Evolutionary conservation across 305 asterid genomes (phyloP), one percentile per base, ranked within the genome.

Genomic region (Fraxinus ornus): DNA sequence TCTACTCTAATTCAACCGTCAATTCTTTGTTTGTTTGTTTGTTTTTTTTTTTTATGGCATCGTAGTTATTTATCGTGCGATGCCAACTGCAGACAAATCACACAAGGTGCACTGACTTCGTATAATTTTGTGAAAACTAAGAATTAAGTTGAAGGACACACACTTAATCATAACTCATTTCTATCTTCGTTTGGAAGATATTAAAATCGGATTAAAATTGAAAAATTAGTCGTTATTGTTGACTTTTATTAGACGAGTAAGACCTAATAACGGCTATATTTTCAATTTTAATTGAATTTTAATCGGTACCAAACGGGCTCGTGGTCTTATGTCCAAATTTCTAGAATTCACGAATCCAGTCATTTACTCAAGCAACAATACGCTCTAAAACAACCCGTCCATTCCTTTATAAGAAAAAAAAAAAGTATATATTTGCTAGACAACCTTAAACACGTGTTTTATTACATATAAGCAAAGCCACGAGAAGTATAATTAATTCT

Each of bases 401-500:
- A 47, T 47, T 47, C 19, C 6, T 49, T 49, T 49, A 12, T 12
- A 47, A 15, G 1, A 44, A 2, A 12, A 35, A 37, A 37, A 37
- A 37, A 37, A 36, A 7, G 41, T 37, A 37, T 7, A 37, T 37
- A 37, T 37, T 37, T 15, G 21, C n/a, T 17, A 52, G 60, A 49
- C 21, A 49, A 49, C 21, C 60, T 4, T 15, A 49, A 49, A 7
- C 17, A 15, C 3, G 19, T 4, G 60, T 52, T 52, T 52, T 52
- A 52, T 52, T 52, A 52, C 22, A n/a, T n/a, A 52, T 4, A 52
- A 52, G 21, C 22, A 52, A 52, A 4, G 55, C 5, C 55, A 44
- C 55, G n/a, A 44, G 55, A 12, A 22, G 75, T 80, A 72, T 82
- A 22, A 1, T 55, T 79, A 24, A 24, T 52, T 64, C 76, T 80